Conservation (phyloP, 1,139 yeast species). For the Insectozyma bohioensis region DNA sequence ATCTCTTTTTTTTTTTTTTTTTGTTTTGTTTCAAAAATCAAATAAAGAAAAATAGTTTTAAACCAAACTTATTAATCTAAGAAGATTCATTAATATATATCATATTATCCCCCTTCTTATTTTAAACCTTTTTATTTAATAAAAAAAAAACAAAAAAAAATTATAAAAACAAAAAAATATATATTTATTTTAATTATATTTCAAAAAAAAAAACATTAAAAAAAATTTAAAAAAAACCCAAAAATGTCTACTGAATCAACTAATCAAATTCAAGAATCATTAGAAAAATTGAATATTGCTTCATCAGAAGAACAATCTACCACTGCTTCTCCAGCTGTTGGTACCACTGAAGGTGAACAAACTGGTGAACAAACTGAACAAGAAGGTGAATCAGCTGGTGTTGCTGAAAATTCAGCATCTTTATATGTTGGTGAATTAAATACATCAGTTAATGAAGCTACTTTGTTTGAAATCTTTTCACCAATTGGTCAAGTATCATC, state of each 20-base stretch:
- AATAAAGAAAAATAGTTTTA: too few relatives aligned
- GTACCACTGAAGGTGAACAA: conserved; percentile 25
- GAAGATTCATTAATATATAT: too few relatives aligned
- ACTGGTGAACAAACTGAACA: conserved; percentile 22
- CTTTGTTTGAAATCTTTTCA: conserved; percentile 90
- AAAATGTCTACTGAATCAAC: conserved; percentile 52
- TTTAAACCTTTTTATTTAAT: too few relatives aligned
- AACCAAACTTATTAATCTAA: too few relatives aligned
- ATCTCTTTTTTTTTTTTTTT: too few relatives aligned
- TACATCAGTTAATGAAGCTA: conserved; percentile 90
- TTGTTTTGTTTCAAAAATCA: too few relatives aligned
- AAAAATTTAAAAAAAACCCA: conserved; percentile 13
- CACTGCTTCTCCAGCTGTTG: conserved; percentile 18
- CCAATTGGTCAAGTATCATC: conserved; percentile 95
- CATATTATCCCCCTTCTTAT: too few relatives aligned
- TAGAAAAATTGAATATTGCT: conserved; percentile 53
- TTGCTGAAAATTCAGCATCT: conserved; percentile 69
- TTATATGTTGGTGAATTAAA: conserved; percentile 98
- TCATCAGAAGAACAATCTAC: too few relatives aligned
- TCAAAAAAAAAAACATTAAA: conserved; percentile 11
- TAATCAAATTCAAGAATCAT: conserved; percentile 53
- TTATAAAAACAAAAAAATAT: too few relatives aligned
- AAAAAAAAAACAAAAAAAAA: conserved; percentile 10
- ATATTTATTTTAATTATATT: too few relatives aligned
- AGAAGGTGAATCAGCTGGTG: conserved; percentile 31